Evolutionary conservation across 2,329 filamentous ascomycete genomes (phyloP), one percentile per base, ranked within the genome.

Genomic region (Colletotrichum eleusines): DNA sequence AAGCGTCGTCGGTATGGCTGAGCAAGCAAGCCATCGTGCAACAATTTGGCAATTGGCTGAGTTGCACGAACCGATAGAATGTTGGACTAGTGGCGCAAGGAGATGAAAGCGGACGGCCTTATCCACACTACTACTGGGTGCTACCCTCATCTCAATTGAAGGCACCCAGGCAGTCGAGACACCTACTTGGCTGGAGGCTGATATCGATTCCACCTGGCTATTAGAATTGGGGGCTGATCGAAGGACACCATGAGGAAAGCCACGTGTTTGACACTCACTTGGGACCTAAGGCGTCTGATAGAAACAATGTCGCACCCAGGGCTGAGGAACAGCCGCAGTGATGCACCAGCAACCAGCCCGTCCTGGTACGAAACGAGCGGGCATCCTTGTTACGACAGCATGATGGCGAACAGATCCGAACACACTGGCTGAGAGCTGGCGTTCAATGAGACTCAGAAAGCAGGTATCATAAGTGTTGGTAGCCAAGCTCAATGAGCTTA

Each of bases 81-180:
- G 55, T 42, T 40, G 59, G 48, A 44, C 63, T 64, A 69, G 62
- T 66, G 64, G 55, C 53, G 40, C 38, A 48, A 61, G 28, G 46
- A 60, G 28, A 60, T 66, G 46, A 59, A 23, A n/a, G 38, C 28
- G 40, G 38, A 46, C 35, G 31, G 40, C 35, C 42, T n/a, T 31
- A 28, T 33, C 26, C 42, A 33, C 33, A 18, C 33, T 42, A 18
- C 33, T 42, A 28, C 31, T 28, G 26, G 51, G 48, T 50, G 42
- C 38, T 35, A 16, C 26, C 26, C 51, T 58, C 33, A 51, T 40
- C 55, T 66, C 65, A 68, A 26, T 51, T 38, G 26, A 28, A 50
- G 44, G 31, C 23, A 60, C 16, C 8, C 31, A 35, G 42, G 11
- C 53, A 40, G 14, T 14, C 54, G 40, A 28, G 33, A 58, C 40